Percentiles rank a stretch among this genome's conserved stretches.
Evolutionary conservation across 1,284 basidiomycete genomes (phyloP).

Genomic region (Ceratobasidium sp.): DNA sequence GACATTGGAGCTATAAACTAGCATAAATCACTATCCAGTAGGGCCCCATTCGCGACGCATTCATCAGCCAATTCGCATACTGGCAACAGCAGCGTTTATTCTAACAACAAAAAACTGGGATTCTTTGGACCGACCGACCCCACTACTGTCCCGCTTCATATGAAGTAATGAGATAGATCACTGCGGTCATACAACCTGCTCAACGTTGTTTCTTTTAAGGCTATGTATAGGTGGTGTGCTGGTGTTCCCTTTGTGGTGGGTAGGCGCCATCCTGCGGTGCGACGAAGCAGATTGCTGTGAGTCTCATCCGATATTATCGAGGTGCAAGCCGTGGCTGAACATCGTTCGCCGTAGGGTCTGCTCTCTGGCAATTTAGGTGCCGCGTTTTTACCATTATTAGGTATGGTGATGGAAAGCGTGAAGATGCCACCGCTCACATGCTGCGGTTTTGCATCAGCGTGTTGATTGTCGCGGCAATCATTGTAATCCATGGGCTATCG

Average conservation of each 20-base stretch:
- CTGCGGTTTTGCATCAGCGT: neutral
- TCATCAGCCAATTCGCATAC: neutral
- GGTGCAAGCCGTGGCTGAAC: neutral
- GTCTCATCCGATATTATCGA: neutral
- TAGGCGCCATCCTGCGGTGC: slow-evolving; percentile 23
- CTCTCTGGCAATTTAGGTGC: slow-evolving; percentile 39
- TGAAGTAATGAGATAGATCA: slow-evolving; percentile 18
- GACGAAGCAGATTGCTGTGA: slow-evolving; percentile 40
- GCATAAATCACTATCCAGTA: neutral
- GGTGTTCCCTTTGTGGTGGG: slow-evolving; percentile 37
- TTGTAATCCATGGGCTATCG: slow-evolving; percentile 33
- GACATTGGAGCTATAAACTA: neutral
- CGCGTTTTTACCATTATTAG: slow-evolving; percentile 35
- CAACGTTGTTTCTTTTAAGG: neutral
- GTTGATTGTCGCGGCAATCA: slow-evolving; percentile 18
- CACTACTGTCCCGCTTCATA: slow-evolving; percentile 33
- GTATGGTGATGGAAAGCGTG: neutral
- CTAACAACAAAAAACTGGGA: slow-evolving; percentile 7
- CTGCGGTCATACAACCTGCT: neutral
- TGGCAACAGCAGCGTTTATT: neutral
- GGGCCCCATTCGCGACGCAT: neutral
- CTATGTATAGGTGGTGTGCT: slow-evolving; percentile 29
- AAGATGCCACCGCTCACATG: neutral
- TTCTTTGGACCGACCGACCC: slow-evolving; percentile 43
- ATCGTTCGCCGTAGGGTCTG: slow-evolving; percentile 14